Conservation (phyloP, 2,329 filamentous ascomycete species). For the Dactylellina drechsleri region DNA sequence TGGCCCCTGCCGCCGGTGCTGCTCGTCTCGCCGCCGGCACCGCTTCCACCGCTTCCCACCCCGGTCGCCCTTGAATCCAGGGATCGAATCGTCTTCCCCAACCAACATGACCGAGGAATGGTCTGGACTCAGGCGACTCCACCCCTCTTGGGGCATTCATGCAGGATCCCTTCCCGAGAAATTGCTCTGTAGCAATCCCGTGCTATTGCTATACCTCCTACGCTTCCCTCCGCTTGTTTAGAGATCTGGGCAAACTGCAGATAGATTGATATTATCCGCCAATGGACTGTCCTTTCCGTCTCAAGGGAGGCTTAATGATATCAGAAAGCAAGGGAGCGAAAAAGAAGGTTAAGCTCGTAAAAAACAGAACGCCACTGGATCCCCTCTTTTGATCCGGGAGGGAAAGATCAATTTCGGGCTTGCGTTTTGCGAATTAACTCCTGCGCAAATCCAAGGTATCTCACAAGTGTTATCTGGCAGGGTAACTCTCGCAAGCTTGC, state of each 20-base stretch:
- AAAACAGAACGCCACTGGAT: conserved; percentile 19
- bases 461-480: background rate
- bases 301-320: conserved; percentile 43
- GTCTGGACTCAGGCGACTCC: conserved; percentile 44
- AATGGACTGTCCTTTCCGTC: conserved; percentile 14
- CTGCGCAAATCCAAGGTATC: conserved; percentile 2
- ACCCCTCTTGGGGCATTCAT: conserved; percentile 32
- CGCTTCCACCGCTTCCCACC: conserved; percentile 17
- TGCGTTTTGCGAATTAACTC: conserved; percentile 2
- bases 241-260: conserved; percentile 39
- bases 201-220: conserved; percentile 33
- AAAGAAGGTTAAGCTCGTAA: conserved; percentile 17
- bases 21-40: conserved; percentile 10
- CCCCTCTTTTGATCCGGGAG: conserved; percentile 24
- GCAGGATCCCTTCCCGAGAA: conserved; percentile 45
- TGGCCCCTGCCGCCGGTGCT: conserved; percentile 5
- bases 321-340: conserved; percentile 43
- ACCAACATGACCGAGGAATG: conserved; percentile 29
- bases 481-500: background rate
- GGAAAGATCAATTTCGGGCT: conserved; percentile 20
- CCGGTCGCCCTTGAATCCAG: conserved; percentile 17
- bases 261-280: conserved; percentile 31
- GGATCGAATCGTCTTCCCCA: conserved; percentile 25
- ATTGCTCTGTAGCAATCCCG: conserved; percentile 45
- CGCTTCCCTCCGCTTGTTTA: background rate